phyloP scores from a whole-genome alignment of 2,329 filamentous ascomycete genomes.

The Microcera coccophila region DNA sequence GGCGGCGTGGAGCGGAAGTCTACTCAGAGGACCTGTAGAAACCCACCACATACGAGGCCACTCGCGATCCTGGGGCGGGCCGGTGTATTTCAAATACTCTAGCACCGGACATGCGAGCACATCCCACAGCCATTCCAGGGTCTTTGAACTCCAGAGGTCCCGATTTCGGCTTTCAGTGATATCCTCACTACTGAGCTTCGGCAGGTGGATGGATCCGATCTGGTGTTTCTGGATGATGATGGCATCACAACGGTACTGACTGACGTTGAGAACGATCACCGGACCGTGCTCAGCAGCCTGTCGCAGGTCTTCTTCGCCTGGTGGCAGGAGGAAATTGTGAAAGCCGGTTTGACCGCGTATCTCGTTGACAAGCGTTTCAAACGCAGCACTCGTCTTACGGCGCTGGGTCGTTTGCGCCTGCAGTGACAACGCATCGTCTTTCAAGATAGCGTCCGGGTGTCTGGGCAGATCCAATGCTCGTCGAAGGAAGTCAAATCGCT shows the following conservation, averaged over 20 bases:
- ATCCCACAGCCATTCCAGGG: not conserved
- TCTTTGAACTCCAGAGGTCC: not conserved
- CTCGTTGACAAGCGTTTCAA: not conserved
- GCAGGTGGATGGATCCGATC: constrained; percentile 17
- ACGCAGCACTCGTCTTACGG: not conserved
- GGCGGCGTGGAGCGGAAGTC: constrained; percentile 34
- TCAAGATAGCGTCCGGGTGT: not conserved
- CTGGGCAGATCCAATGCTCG: not conserved
- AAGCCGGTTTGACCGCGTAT: too few relatives aligned
- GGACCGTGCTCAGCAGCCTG: constrained; percentile 21
- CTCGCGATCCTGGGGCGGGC: not conserved
- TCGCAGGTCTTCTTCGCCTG: constrained; percentile 15
- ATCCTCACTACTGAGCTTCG: not conserved
- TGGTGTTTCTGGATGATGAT: constrained; percentile 21
- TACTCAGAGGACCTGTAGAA: constrained; percentile 26
- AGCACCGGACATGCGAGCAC: not conserved
- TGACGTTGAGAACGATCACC: constrained; percentile 31
- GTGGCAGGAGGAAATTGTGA: constrained; percentile 1
- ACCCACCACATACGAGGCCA: constrained; percentile 36
- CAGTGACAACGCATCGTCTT: too few relatives aligned
- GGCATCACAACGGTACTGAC: constrained; percentile 27
- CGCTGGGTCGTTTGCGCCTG: too few relatives aligned
- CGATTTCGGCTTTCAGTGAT: not conserved
- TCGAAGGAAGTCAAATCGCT: not conserved
- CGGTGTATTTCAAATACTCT: not conserved